Conservation (phyloP, 2,329 filamentous ascomycete species). For the Clarireedia homoeocarpa region DNA sequence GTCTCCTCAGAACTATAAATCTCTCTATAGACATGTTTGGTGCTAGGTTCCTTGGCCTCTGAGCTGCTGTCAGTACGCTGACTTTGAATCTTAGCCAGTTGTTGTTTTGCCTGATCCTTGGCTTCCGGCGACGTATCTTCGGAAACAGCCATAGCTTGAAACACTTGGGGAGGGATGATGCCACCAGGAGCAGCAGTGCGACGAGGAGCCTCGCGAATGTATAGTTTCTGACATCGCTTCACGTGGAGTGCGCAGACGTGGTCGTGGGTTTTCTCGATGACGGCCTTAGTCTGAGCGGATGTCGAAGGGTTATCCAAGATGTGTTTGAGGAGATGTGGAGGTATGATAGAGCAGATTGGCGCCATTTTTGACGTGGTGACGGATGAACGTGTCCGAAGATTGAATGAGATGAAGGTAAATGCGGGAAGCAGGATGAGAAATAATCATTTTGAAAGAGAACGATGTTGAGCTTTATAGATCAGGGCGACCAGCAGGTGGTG, state of each 20-base stretch:
- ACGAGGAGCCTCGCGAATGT: neutral
- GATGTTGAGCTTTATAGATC: no score
- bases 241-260: neutral
- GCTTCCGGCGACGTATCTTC: neutral
- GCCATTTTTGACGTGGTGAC: neutral
- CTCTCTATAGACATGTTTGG: neutral
- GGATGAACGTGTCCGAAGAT: neutral
- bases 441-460: no score
- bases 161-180: neutral
- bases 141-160: neutral
- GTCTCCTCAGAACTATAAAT: conserved; percentile 11
- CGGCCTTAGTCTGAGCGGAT: neutral
- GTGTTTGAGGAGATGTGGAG: conserved; percentile 1
- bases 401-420: neutral
- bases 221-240: neutral
- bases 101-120: neutral
- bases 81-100: neutral
- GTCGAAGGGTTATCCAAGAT: neutral
- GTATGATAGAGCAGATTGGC: neutral
- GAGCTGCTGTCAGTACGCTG: neutral
- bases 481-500: no score
- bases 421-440: no score
- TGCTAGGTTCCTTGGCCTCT: neutral
- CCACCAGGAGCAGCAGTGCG: neutral
- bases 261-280: neutral